Evolutionary conservation across 139 green algal genomes (phyloP).

Genomic region (Gonium pectorale): DNA sequence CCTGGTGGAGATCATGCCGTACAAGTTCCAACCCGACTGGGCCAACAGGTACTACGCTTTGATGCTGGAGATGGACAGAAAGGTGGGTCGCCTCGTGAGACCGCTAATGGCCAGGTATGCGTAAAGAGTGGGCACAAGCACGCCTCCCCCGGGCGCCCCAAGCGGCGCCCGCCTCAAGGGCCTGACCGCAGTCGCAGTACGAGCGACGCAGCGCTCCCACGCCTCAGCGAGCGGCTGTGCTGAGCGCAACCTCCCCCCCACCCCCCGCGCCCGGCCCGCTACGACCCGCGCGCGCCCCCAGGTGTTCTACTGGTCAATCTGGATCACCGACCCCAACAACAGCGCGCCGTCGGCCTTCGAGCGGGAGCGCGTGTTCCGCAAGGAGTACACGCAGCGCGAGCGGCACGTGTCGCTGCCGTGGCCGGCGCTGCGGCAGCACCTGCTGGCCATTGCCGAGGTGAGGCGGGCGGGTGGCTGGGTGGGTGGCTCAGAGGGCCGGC

Average conservation of each 20-base stretch:
- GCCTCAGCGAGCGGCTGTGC: not conserved
- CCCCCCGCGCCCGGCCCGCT: not conserved
- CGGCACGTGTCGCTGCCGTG: constrained; percentile 2
- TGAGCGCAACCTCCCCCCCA: not conserved
- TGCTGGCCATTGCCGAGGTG: not conserved
- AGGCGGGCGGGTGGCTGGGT: not conserved
- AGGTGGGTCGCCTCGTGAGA: not conserved
- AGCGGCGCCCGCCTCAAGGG: too few relatives aligned
- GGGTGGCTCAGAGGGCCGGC: not conserved
- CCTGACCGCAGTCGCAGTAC: not conserved
- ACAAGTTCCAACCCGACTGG: not conserved
- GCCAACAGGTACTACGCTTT: constrained; percentile 3
- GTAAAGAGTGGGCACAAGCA: not conserved
- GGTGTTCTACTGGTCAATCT: constrained; percentile 19
- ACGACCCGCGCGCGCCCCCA: not conserved
- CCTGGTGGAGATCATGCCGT: not conserved
- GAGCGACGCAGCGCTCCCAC: not conserved
- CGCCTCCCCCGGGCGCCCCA: too few relatives aligned
- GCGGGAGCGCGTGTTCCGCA: not conserved
- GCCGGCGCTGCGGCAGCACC: not conserved
- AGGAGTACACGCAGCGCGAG: not conserved
- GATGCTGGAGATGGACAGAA: constrained; percentile 22
- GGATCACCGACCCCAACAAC: not conserved
- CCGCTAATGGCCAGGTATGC: not conserved
- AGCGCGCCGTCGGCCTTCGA: constrained; percentile 5